These are phyloP conservation scores for Graphilbum ipis-grandicollis DNA, from an alignment of 2,329 filamentous ascomycete species.

Conservation along the genomic window DNA sequence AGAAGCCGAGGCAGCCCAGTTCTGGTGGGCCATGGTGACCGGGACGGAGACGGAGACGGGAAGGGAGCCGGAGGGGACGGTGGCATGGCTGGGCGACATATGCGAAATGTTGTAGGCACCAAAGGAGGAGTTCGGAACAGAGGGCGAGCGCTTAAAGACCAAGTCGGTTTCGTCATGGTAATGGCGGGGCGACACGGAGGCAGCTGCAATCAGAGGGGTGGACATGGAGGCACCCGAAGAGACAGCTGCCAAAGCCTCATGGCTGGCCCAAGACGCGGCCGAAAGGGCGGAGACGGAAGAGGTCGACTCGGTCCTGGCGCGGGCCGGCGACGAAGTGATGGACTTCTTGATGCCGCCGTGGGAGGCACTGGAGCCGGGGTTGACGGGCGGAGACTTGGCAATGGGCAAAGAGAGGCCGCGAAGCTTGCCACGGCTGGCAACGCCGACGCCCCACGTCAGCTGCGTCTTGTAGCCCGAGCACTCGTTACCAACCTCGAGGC, in stretches of 20 bases:
- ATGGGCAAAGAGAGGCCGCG: constrained; percentile 66
- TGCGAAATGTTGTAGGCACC: constrained; percentile 25
- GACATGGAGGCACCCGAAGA: constrained; percentile 1
- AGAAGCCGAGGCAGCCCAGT: constrained; percentile 3
- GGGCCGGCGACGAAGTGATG: constrained; percentile 13
- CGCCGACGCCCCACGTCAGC: constrained; percentile 89
- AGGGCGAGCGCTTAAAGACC: constrained; percentile 20
- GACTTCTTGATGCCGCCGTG: constrained; percentile 23
- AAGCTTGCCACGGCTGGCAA: constrained; percentile 88
- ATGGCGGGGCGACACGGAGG: constrained; percentile 13
- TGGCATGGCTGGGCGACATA: constrained; percentile 12
- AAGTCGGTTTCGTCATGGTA: constrained; percentile 21
- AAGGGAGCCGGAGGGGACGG: constrained; percentile 1
- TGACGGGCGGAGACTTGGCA: constrained; percentile 40
- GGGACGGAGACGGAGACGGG: constrained; percentile 6
- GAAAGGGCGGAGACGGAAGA: constrained; percentile 19
- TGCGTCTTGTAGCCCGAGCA: constrained; percentile 95
- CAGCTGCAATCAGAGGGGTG: not conserved
- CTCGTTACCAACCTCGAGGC: constrained; percentile 77
- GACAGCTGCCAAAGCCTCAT: constrained; percentile 13
- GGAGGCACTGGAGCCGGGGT: constrained; percentile 13
- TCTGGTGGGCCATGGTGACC: constrained; percentile 2
- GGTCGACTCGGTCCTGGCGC: constrained; percentile 25
- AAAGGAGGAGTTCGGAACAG: constrained; percentile 26
- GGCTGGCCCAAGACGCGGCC: constrained; percentile 23